Evolutionary conservation across 805 yeast genomes (phyloP).

Genomic region (Lipomyces kockii): DNA sequence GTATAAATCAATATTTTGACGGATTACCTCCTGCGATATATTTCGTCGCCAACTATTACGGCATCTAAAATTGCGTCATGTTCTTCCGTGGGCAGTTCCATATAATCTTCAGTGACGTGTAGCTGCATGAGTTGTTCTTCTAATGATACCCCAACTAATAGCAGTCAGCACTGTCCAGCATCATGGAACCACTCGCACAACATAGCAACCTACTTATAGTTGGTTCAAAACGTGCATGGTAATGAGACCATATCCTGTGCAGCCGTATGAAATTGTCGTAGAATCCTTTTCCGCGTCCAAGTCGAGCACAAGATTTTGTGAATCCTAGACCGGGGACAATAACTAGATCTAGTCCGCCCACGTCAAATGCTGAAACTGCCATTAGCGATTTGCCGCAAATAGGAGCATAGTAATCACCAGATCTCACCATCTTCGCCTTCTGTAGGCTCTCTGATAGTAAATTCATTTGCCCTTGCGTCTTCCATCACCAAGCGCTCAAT

Average conservation of each 20-base stretch:
- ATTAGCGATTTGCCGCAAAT: background rate
- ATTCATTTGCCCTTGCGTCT: background rate
- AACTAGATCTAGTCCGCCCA: constrained; percentile 65
- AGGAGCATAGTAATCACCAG: background rate
- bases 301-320: constrained; percentile 55
- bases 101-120: background rate
- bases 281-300: constrained; percentile 94
- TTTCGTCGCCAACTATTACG: constrained; percentile 52
- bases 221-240: constrained; percentile 3
- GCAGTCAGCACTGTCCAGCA: background rate
- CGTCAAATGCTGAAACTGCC: constrained; percentile 34
- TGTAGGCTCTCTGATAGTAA: constrained; percentile 13
- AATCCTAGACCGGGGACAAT: constrained; percentile 89
- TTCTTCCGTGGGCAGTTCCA: constrained; percentile 56
- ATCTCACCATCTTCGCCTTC: constrained; percentile 6
- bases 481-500: constrained; percentile 3
- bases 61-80: constrained; percentile 68
- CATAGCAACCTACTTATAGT: background rate
- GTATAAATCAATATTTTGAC: background rate
- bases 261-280: constrained; percentile 77
- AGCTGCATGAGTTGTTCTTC: constrained; percentile 59
- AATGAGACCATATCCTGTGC: constrained; percentile 47
- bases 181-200: background rate
- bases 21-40: constrained; percentile 26
- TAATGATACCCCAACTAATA: constrained; percentile 66